These are phyloP conservation scores for Neocatenulostroma microsporum DNA, from an alignment of 2,329 filamentous ascomycete species.

Conservation along the genomic window DNA sequence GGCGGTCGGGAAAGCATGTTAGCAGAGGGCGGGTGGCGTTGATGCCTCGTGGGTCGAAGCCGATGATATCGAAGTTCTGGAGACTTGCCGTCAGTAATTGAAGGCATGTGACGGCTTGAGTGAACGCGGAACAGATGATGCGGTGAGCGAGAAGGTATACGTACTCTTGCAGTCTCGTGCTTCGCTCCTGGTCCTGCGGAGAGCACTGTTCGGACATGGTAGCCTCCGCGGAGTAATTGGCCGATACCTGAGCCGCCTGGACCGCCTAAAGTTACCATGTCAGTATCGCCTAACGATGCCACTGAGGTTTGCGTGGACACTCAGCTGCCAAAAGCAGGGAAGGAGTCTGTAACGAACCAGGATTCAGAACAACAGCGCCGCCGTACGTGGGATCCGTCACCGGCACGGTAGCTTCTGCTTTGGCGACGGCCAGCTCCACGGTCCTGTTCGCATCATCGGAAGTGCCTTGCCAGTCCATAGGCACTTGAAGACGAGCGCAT, in stretches of 20 bases:
- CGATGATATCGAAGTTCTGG: constrained; percentile 34
- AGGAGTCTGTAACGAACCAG: no score
- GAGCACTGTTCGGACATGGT: constrained; percentile 31
- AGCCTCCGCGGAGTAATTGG: constrained; percentile 28
- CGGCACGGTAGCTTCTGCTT: constrained; percentile 36
- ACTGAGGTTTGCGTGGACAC: no score
- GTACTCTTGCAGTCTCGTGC: constrained; percentile 7
- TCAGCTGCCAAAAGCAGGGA: no score
- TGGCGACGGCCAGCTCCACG: constrained; percentile 38
- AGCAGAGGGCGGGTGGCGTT: constrained; percentile 29
- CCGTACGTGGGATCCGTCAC: constrained; percentile 38
- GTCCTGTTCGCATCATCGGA: constrained; percentile 25
- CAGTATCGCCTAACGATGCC: no score
- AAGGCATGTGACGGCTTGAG: constrained; percentile 3
- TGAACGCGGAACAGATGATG: background rate
- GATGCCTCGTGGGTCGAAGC: constrained; percentile 38
- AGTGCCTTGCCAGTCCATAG: constrained; percentile 37
- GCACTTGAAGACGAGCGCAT: constrained; percentile 42
- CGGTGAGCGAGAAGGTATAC: no score
- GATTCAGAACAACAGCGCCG: constrained; percentile 43
- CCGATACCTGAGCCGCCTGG: constrained; percentile 39
- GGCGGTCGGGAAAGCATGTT: constrained; percentile 28
- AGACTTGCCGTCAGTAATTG: no score
- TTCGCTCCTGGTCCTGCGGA: constrained; percentile 23
- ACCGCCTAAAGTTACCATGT: constrained; percentile 22